A percentile compares a stretch with the other conserved stretches of the same genome.
phyloP scores from a whole-genome alignment of 2,329 filamentous ascomycete genomes.

The Botryotinia narcissicola region DNA sequence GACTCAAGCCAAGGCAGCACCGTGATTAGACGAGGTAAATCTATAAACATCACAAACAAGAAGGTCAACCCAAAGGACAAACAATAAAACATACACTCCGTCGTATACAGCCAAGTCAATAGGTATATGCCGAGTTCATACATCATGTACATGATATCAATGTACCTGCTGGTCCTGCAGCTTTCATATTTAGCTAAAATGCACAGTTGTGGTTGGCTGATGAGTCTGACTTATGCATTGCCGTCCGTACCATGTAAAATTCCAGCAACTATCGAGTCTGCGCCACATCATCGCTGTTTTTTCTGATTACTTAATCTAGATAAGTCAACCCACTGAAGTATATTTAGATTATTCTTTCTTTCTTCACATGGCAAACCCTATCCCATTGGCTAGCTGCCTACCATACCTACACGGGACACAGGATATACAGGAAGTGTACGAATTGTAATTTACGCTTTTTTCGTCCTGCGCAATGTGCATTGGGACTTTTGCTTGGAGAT shows the following conservation, averaged over 20 bases:
- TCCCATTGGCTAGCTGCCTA: background rate
- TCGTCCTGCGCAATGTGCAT: background rate
- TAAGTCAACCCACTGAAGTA: background rate
- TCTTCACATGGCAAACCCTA: background rate
- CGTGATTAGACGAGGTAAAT: background rate
- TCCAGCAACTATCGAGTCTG: background rate
- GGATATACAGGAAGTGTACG: background rate
- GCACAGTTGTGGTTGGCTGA: background rate
- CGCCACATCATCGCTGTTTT: background rate
- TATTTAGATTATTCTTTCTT: background rate
- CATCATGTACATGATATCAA: constrained; percentile 1
- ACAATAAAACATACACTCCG: background rate
- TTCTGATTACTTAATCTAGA: background rate
- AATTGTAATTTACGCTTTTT: background rate
- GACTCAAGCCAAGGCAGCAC: background rate
- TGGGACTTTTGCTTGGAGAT: background rate
- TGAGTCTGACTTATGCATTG: background rate
- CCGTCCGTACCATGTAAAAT: background rate
- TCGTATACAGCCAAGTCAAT: background rate
- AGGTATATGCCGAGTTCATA: background rate
- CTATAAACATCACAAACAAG: background rate
- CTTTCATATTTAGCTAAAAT: constrained; percentile 4
- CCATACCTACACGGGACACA: background rate
- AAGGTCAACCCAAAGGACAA: background rate
- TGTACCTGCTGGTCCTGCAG: background rate